phyloP scores from a whole-genome alignment of 2,329 filamentous ascomycete species.

The Colletotrichum sp. region DNA sequence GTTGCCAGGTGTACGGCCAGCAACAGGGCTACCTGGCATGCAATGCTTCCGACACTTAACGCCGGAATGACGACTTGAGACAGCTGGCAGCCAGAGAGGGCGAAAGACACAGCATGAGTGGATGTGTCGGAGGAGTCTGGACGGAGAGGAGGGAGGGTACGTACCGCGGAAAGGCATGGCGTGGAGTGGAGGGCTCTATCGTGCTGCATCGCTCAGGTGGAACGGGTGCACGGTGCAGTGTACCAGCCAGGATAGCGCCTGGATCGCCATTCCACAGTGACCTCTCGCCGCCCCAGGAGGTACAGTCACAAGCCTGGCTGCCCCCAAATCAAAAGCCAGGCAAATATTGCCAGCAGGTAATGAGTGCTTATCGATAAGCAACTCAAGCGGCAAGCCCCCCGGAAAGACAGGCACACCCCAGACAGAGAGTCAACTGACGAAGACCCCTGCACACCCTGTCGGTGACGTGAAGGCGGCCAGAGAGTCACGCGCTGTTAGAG shows the following conservation, averaged over 20 bases:
- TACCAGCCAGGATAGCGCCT: neutral
- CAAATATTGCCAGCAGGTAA: neutral
- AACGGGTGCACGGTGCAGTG: constrained; percentile 4
- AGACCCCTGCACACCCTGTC: constrained; percentile 14
- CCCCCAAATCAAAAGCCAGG: neutral
- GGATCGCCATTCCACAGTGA: neutral
- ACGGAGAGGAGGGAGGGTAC: neutral
- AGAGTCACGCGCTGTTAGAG: constrained; percentile 21
- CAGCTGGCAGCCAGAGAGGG: neutral
- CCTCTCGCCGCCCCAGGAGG: neutral
- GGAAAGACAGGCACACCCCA: neutral
- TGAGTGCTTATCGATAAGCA: constrained; percentile 15
- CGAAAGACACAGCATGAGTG: neutral
- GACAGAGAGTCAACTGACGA: constrained; percentile 12
- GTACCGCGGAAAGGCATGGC: neutral
- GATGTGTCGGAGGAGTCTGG: neutral
- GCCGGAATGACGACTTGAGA: neutral
- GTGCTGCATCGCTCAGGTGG: constrained; percentile 11
- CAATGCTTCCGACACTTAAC: neutral
- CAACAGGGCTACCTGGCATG: neutral
- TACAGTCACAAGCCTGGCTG: neutral
- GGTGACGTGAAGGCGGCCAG: constrained; percentile 19
- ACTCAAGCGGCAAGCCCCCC: neutral
- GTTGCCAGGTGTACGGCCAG: neutral
- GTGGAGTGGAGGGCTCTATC: neutral